phyloP scores from a whole-genome alignment of 345 rosid species.

The Eucalyptus regnans region DNA sequence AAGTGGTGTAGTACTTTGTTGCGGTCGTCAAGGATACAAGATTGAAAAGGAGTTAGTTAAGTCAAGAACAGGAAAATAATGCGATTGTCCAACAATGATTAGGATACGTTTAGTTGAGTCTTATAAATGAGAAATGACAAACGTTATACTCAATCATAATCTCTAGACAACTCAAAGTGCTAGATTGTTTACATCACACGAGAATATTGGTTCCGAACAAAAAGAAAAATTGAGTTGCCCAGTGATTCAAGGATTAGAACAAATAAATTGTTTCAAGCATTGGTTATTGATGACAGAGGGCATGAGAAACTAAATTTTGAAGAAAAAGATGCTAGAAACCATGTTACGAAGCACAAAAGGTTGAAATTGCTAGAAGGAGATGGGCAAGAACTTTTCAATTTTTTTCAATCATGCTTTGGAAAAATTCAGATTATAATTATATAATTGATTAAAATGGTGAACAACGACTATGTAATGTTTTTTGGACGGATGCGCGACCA shows the following conservation, averaged over 20 bases:
- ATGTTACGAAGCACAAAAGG: background rate
- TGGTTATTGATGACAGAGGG: background rate
- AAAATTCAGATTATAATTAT: too few species aligned
- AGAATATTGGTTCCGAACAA: background rate
- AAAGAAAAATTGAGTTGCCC: background rate
- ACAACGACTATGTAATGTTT: background rate
- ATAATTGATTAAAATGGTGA: background rate
- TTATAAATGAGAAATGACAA: background rate
- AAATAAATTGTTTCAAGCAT: background rate
- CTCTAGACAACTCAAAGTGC: background rate
- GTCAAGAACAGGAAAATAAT: background rate
- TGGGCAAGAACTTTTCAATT: accelerated
- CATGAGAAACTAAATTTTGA: background rate
- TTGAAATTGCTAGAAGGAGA: background rate
- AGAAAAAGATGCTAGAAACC: background rate
- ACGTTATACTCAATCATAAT: background rate
- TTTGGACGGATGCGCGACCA: accelerated
- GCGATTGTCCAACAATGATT: background rate
- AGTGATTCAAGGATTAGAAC: background rate
- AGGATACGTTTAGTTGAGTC: background rate
- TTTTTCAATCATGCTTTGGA: background rate
- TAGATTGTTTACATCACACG: background rate
- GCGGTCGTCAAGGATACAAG: background rate
- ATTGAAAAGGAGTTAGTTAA: too few species aligned
- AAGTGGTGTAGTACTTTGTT: background rate